These are phyloP conservation scores for Capronia coronata DNA, from an alignment of 2,329 filamentous ascomycete genomes.

Conservation along the genomic window DNA sequence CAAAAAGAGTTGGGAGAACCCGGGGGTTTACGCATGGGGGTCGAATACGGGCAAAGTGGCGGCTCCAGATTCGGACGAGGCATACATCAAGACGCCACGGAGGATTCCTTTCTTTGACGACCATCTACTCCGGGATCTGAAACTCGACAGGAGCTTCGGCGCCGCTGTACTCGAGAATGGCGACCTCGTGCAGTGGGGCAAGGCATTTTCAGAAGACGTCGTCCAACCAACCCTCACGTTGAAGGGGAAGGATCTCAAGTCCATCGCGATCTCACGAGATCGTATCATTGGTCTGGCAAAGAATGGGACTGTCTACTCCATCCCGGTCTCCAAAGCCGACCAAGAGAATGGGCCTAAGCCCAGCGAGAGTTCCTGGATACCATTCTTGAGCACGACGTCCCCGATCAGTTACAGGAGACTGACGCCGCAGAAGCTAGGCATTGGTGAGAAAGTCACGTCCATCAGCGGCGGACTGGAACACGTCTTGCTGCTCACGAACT, in stretches of 20 bases:
- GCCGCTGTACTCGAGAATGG: conserved; percentile 83
- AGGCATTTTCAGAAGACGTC: conserved; percentile 61
- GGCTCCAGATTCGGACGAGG: conserved; percentile 72
- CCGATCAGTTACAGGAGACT: conserved; percentile 66
- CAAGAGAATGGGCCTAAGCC: conserved; percentile 60
- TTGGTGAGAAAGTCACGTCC: conserved; percentile 66
- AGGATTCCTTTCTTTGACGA: conserved; percentile 78
- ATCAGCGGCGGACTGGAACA: conserved; percentile 79
- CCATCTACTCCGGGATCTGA: conserved; percentile 76
- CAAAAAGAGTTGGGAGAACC: conserved; percentile 70
- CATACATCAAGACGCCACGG: conserved; percentile 69
- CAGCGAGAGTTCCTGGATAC: conserved; percentile 63
- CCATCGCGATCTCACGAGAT: conserved; percentile 71
- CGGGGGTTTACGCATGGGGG: conserved; percentile 91
- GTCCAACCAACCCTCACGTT: conserved; percentile 64
- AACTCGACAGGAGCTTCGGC: conserved; percentile 73
- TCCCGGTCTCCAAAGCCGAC: conserved; percentile 69
- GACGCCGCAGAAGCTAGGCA: conserved; percentile 56
- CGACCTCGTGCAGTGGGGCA: conserved; percentile 87
- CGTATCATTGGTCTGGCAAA: conserved; percentile 73
- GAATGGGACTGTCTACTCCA: conserved; percentile 72
- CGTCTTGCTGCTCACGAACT: conserved; percentile 73
- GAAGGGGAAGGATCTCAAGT: conserved; percentile 70
- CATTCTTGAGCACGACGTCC: conserved; percentile 60
- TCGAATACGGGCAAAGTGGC: conserved; percentile 80